Percentiles rank a stretch among this genome's conserved stretches.
Conservation (phyloP, 306 rosid species). For the Styphnolobium japonicum region DNA sequence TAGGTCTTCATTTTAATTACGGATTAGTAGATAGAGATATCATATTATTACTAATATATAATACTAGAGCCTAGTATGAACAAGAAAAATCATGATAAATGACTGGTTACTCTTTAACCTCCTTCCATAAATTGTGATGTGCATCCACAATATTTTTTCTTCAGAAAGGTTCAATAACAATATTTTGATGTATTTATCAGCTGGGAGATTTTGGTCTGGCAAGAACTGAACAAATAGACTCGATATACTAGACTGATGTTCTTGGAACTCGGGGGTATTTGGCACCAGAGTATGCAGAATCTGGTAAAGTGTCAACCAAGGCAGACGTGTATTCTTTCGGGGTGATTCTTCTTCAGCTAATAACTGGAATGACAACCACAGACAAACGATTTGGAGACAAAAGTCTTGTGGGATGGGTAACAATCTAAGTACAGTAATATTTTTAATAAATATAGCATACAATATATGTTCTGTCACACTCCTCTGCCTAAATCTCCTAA, state of each 20-base stretch:
- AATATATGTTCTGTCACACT: background rate
- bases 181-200: slow-evolving; percentile 30
- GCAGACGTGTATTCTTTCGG: slow-evolving; percentile 85
- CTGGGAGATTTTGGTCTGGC: slow-evolving; percentile 89
- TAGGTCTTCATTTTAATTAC: background rate
- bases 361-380: slow-evolving; percentile 65
- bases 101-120: background rate
- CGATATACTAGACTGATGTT: slow-evolving; percentile 36
- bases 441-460: background rate
- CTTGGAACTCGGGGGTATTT: slow-evolving; percentile 77
- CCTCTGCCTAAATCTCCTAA: background rate
- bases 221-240: slow-evolving; percentile 40
- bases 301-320: slow-evolving; percentile 71
- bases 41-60: background rate
- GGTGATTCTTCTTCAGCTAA: slow-evolving; percentile 66
- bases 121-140: background rate
- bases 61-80: background rate
- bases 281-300: slow-evolving; percentile 87
- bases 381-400: slow-evolving; percentile 60
- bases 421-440: slow-evolving; percentile 7
- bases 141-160: background rate
- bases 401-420: slow-evolving; percentile 89
- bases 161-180: slow-evolving; percentile 1
- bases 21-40: background rate
- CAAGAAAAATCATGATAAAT: background rate